phyloP scores from a whole-genome alignment of 306 rosid genomes.

The Trifolium fragiferum region DNA sequence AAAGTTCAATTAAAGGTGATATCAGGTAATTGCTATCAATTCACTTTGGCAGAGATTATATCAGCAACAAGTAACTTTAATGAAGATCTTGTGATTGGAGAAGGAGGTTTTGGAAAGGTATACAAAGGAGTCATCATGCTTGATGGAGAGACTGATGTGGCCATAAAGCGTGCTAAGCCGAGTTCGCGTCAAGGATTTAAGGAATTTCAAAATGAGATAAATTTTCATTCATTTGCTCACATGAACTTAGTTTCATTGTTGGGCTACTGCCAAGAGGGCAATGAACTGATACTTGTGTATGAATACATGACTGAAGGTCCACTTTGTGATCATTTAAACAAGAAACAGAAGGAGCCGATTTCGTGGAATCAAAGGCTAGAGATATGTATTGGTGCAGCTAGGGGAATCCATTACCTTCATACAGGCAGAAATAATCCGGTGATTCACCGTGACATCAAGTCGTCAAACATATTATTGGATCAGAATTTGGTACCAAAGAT shows the following conservation, averaged over 20 bases:
- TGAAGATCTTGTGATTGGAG: slow-evolving; percentile 48
- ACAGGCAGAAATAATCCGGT: slow-evolving; percentile 45
- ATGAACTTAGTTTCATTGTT: slow-evolving; percentile 49
- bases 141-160: slow-evolving; percentile 39
- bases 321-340: slow-evolving; percentile 55
- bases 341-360: slow-evolving; percentile 36
- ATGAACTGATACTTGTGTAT: slow-evolving; percentile 56
- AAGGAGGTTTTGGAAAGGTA: slow-evolving; percentile 63
- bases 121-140: slow-evolving; percentile 46
- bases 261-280: slow-evolving; percentile 55
- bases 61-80: slow-evolving; percentile 49
- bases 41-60: slow-evolving; percentile 49
- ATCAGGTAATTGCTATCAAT: slow-evolving; percentile 38
- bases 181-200: slow-evolving; percentile 49
- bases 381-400: slow-evolving; percentile 60
- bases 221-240: slow-evolving; percentile 44
- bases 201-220: slow-evolving; percentile 55
- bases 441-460: slow-evolving; percentile 64
- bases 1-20: slow-evolving; percentile 29
- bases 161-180: slow-evolving; percentile 52
- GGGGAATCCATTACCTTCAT: slow-evolving; percentile 64
- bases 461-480: slow-evolving; percentile 62
- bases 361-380: slow-evolving; percentile 54
- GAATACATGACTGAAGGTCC: slow-evolving; percentile 59
- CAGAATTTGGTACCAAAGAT: slow-evolving; percentile 50